Percentiles rank a stretch among this genome's conserved stretches.
phyloP scores from a whole-genome alignment of 2,329 filamentous ascomycete genomes.

The Cytospora piceicola region DNA sequence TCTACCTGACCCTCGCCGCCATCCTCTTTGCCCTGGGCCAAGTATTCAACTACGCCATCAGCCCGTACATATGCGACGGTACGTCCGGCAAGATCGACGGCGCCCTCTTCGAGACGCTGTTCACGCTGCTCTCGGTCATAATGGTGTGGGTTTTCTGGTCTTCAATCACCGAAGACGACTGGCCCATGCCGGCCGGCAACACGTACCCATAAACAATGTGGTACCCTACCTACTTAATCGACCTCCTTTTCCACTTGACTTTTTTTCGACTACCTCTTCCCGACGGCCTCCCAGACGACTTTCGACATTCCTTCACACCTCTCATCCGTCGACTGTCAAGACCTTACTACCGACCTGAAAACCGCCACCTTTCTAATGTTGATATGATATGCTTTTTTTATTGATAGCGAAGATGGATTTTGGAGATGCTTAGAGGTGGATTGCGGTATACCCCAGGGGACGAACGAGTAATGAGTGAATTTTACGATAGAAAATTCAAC shows the following conservation, averaged over 20 bases:
- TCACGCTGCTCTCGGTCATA: slow-evolving; percentile 82
- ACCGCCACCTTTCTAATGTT: slow-evolving; percentile 4
- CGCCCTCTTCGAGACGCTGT: slow-evolving; percentile 88
- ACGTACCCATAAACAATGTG: slow-evolving; percentile 34
- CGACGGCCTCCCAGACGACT: background rate
- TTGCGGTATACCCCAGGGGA: slow-evolving; percentile 3
- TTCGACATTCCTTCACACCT: background rate
- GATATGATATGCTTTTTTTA: slow-evolving; percentile 1
- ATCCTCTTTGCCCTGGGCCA: slow-evolving; percentile 90
- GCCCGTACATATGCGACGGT: slow-evolving; percentile 84
- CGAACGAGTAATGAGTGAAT: slow-evolving; percentile 5
- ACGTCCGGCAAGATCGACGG: slow-evolving; percentile 88
- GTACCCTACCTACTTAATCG: background rate
- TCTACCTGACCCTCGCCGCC: slow-evolving; percentile 75
- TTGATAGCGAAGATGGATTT: slow-evolving; percentile 3
- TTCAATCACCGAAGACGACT: slow-evolving; percentile 98
- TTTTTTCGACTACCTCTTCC: background rate
- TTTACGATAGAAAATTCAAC: background rate
- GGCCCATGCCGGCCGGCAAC: slow-evolving; percentile 65
- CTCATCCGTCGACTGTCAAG: background rate
- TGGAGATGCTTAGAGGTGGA: slow-evolving; percentile 4
- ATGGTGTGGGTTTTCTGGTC: slow-evolving; percentile 96
- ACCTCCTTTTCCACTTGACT: background rate
- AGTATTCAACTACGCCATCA: slow-evolving; percentile 94
- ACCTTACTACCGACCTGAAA: background rate